These are phyloP conservation scores for Geotrichum reessii DNA, from an alignment of 1,139 yeast genomes.

Conservation along the genomic window DNA sequence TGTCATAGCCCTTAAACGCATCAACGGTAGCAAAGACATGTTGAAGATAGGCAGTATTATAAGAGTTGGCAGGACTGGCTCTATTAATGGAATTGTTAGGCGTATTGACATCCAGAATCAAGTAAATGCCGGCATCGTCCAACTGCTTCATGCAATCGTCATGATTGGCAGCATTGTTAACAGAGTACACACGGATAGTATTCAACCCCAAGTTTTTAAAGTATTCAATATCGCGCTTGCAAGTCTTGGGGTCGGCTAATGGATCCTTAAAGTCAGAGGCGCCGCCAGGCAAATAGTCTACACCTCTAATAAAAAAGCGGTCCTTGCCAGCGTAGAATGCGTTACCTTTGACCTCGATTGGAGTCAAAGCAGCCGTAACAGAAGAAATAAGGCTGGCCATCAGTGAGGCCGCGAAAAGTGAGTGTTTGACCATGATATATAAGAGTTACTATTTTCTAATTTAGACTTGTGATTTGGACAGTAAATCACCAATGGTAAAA, in stretches of 20 bases:
- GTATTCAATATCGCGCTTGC: constrained; percentile 67
- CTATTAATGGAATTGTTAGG: constrained; percentile 76
- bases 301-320: constrained; percentile 75
- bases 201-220: constrained; percentile 75
- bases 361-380: constrained; percentile 8
- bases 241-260: constrained; percentile 55
- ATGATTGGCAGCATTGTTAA: constrained; percentile 76
- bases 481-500: background rate
- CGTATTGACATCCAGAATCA: constrained; percentile 85
- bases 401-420: background rate
- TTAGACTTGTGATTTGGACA: background rate
- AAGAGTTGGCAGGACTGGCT: constrained; percentile 55
- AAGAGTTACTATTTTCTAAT: background rate
- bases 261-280: constrained; percentile 60
- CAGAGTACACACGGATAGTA: constrained; percentile 81
- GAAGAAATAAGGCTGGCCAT: constrained; percentile 1
- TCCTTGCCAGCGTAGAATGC: constrained; percentile 78
- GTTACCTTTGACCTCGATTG: constrained; percentile 38
- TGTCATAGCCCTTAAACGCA: constrained; percentile 73
- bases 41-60: constrained; percentile 49
- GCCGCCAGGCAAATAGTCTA: constrained; percentile 75
- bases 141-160: constrained; percentile 84
- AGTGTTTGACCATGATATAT: background rate
- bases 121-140: constrained; percentile 87
- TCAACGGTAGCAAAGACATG: constrained; percentile 62